Evolutionary conservation across 2,329 filamentous ascomycete species (phyloP), one percentile per base, ranked within the genome.

Genomic region (Ophiobolus disseminans): DNA sequence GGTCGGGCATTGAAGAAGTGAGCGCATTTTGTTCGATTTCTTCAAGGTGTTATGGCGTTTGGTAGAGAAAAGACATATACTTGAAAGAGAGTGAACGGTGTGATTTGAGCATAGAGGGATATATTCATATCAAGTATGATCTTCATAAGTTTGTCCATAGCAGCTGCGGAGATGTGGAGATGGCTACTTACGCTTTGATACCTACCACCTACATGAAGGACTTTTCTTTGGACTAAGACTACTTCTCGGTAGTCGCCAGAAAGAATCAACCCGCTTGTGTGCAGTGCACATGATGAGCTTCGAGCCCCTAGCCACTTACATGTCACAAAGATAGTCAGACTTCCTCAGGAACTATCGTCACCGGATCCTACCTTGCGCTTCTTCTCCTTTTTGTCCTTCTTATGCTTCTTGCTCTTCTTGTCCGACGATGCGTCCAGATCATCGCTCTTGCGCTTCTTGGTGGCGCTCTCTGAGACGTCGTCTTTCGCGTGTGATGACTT

Each of bases 1-100:
- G 73, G 73, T 5, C 66, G 77, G n/a, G 78, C 77, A 4, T 57
- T 80, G 60, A 73, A 58, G 50, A 68, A 66, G 56, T 32, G 30
- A 14, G 9, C 10, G 3, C n/a, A 5, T 13, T 11, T 14, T 28
- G 25, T n/a, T 10, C 25, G 25, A 9, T 3, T 41, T 32, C 43
- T 48, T 44, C 3, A 13, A 6, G 42, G 45, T 16, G 32, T 41
- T 20, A 3, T 20, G 42, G 39, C 35, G 39, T 34, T 34, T 28
- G 23, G n/a, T 14, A 23, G 45, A 13, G 1, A 40, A 38, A 38
- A 26, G 23, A 11, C 23, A 11, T 26, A 26, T 26, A 11, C 23
- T 26, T 6, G 23, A 26, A 26, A 11, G 23, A 26, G 11, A 26
- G 23, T 11, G 11, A 11, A 26, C 23, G 11, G 7, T 26, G 23